These are phyloP conservation scores for Xylaria sp. DNA, from an alignment of 2,329 filamentous ascomycete species.

Conservation along the genomic window DNA sequence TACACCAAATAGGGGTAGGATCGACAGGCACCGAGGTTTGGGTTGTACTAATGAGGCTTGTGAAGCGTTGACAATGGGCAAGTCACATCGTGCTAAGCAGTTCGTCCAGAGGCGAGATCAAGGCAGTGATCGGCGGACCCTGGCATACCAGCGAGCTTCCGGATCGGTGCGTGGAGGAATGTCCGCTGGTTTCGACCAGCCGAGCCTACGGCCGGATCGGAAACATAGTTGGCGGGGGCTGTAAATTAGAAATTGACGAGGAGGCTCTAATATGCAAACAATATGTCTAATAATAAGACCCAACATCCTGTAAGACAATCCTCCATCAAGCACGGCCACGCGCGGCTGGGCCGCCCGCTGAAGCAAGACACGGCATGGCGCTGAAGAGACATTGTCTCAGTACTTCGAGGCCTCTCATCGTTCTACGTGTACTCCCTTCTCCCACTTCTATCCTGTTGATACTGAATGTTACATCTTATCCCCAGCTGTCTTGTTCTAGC, in stretches of 20 bases:
- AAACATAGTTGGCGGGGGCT: conserved; percentile 21
- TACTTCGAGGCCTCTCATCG: background rate
- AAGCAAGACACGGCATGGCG: conserved; percentile 19
- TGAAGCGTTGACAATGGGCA: conserved; percentile 2
- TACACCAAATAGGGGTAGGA: conserved; percentile 27
- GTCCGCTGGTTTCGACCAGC: conserved; percentile 16
- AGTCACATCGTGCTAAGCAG: conserved; percentile 15
- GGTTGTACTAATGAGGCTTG: conserved; percentile 12
- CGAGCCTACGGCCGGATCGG: conserved; percentile 32
- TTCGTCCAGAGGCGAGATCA: conserved; percentile 9
- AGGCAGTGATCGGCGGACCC: conserved; percentile 21
- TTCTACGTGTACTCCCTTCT: background rate
- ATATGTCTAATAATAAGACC: conserved; percentile 34
- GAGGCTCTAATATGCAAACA: conserved; percentile 33
- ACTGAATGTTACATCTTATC: conserved; percentile 31
- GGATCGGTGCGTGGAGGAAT: conserved; percentile 35
- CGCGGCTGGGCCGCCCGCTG: background rate
- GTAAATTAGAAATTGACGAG: conserved; percentile 26
- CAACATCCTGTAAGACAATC: conserved; percentile 7
- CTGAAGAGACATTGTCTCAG: conserved; percentile 18
- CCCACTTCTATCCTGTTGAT: background rate
- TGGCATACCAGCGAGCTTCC: conserved; percentile 33
- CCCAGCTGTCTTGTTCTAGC: background rate
- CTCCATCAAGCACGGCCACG: conserved; percentile 8
- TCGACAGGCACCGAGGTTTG: conserved; percentile 37